phyloP scores from a whole-genome alignment of 495 filamentous ascomycete genomes.

The Hyaloscypha variabilis region DNA sequence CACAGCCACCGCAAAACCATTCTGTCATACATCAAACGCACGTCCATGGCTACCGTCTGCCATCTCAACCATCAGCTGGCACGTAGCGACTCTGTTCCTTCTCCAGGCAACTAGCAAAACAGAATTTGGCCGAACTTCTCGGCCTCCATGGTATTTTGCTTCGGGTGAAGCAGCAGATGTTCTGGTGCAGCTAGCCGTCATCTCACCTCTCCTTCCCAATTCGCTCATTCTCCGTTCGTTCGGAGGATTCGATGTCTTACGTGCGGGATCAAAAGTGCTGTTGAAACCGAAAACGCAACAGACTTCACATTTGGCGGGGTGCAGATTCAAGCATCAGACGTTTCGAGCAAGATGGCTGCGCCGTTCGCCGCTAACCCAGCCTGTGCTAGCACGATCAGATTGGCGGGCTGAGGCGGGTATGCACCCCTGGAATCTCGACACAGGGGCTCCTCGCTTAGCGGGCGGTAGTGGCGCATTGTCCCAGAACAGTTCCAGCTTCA shows the following conservation, averaged over 20 bases:
- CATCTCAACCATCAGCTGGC: background rate
- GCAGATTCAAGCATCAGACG: background rate
- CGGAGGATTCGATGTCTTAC: background rate
- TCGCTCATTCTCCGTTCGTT: background rate
- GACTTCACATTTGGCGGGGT: background rate
- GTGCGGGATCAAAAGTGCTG: background rate
- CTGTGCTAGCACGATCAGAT: background rate
- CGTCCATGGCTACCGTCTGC: background rate
- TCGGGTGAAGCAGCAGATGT: background rate
- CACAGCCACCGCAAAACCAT: background rate
- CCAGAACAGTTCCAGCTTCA: background rate
- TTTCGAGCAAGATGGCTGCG: background rate
- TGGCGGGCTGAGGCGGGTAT: background rate
- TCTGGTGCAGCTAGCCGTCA: background rate
- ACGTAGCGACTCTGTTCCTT: background rate
- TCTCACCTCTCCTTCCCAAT: background rate
- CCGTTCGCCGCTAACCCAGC: background rate
- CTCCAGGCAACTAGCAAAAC: background rate
- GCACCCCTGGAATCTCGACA: background rate
- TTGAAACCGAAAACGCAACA: background rate
- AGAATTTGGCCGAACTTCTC: background rate
- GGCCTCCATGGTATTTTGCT: background rate
- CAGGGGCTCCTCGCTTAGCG: background rate
- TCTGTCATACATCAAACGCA: background rate
- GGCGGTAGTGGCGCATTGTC: background rate